phyloP scores from a whole-genome alignment of 805 yeast genomes.

The Metschnikowia lunata region DNA sequence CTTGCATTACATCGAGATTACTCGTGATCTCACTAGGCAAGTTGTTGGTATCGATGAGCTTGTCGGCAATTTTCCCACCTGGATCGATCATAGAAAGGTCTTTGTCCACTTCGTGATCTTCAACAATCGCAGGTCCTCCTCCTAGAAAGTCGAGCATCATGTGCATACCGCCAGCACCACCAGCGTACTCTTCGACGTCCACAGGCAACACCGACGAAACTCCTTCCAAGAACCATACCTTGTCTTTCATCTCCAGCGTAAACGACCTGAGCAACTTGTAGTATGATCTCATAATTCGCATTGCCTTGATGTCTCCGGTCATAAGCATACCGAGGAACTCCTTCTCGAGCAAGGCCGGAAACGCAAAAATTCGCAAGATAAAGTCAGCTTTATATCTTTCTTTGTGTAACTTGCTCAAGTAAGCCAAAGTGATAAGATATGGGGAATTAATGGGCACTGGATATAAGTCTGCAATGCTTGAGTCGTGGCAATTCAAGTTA shows the following conservation, averaged over 20 bases:
- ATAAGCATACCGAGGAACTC: conserved; percentile 70
- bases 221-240: conserved; percentile 92
- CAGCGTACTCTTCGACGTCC: conserved; percentile 86
- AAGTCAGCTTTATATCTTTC: conserved; percentile 84
- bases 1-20: conserved; percentile 48
- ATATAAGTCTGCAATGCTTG: conserved; percentile 75
- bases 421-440: conserved; percentile 80
- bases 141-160: conserved; percentile 88
- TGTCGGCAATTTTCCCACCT: conserved; percentile 41
- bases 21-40: conserved; percentile 54
- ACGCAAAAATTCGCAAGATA: conserved; percentile 81
- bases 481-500: conserved; percentile 77
- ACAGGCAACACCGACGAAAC: conserved; percentile 76
- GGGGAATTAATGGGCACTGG: conserved; percentile 84
- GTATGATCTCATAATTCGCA: conserved; percentile 87
- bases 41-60: conserved; percentile 50
- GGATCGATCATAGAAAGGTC: conserved; percentile 42
- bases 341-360: conserved; percentile 87
- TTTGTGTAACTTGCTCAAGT: conserved; percentile 74
- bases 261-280: conserved; percentile 76
- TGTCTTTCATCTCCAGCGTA: conserved; percentile 81
- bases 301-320: conserved; percentile 82
- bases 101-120: conserved; percentile 35
- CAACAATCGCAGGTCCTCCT: conserved; percentile 49
- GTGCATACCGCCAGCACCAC: conserved; percentile 84